Conservation (phyloP, 805 yeast genomes). For the Candida adriatica region DNA sequence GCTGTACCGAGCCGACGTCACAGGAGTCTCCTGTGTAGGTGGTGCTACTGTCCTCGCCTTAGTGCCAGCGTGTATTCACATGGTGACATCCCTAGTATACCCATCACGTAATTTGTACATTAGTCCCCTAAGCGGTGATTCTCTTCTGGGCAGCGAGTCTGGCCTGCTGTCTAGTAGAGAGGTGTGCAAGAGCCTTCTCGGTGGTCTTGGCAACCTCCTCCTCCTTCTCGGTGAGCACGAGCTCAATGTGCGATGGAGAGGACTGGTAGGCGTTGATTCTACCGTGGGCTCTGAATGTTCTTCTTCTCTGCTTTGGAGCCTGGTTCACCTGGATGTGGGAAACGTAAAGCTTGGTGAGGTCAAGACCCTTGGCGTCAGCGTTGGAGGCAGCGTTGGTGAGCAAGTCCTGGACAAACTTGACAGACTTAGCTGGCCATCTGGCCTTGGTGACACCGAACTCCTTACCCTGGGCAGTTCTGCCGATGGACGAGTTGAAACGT, state of each 20-base stretch:
- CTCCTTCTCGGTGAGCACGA: conserved; percentile 90
- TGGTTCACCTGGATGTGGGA: conserved; percentile 99
- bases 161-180: conserved; percentile 88
- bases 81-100: too few relatives aligned
- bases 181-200: conserved; percentile 62
- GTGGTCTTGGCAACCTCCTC: conserved; percentile 91
- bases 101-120: too few relatives aligned
- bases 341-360: conserved; percentile 85
- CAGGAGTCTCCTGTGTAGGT: too few relatives aligned
- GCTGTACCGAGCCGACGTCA: too few relatives aligned
- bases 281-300: conserved; percentile 99
- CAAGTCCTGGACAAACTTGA: conserved; percentile 89
- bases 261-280: conserved; percentile 99
- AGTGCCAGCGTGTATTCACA: too few relatives aligned
- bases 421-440: conserved; percentile 99
- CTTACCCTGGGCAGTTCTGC: conserved; percentile 99
- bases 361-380: conserved; percentile 99
- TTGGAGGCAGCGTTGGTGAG: conserved; percentile 97
- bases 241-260: conserved; percentile 97
- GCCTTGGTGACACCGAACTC: conserved; percentile 99
- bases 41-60: too few relatives aligned
- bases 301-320: conserved; percentile 99
- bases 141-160: conserved; percentile 86
- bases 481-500: conserved; percentile 92
- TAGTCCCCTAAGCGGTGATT: conserved; percentile 63